phyloP scores from a whole-genome alignment of 768 basidiomycete genomes.

The Lanmaoa pseudosensibilis region DNA sequence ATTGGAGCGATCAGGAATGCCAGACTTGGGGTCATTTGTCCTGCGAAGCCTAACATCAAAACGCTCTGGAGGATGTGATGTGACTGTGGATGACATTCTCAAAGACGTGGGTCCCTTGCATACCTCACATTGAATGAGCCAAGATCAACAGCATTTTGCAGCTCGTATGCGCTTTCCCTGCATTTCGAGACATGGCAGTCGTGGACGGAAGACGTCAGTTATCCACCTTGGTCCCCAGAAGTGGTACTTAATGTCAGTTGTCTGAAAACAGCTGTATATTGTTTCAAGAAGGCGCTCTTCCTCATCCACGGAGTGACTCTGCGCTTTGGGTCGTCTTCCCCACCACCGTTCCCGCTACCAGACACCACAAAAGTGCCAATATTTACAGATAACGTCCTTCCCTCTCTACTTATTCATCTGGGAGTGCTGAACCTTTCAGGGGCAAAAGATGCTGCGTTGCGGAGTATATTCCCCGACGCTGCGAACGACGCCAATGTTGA shows the following conservation, averaged over 20 bases:
- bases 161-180: slow-evolving; percentile 77
- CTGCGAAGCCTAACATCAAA: slow-evolving; percentile 58
- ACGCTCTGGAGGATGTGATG: slow-evolving; percentile 30
- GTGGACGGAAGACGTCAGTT: slow-evolving; percentile 61
- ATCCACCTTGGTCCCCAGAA: slow-evolving; percentile 7
- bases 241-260: neutral
- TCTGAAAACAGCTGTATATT: slow-evolving; percentile 62
- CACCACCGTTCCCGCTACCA: slow-evolving; percentile 62
- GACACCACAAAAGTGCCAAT: slow-evolving; percentile 58
- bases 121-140: neutral
- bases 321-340: slow-evolving; percentile 59
- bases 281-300: slow-evolving; percentile 89
- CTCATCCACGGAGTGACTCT: slow-evolving; percentile 67
- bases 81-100: slow-evolving; percentile 57
- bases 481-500: slow-evolving; percentile 39
- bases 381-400: slow-evolving; percentile 81
- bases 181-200: slow-evolving; percentile 74
- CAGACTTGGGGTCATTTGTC: slow-evolving; percentile 73
- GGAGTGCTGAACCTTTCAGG: slow-evolving; percentile 69
- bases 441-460: slow-evolving; percentile 41
- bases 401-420: slow-evolving; percentile 77
- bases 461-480: slow-evolving; percentile 49
- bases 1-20: slow-evolving; percentile 59
- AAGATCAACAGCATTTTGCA: slow-evolving; percentile 31
- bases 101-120: slow-evolving; percentile 51